Conservation (phyloP, 805 yeast species). For the Metschnikowia drakensbergensis region DNA sequence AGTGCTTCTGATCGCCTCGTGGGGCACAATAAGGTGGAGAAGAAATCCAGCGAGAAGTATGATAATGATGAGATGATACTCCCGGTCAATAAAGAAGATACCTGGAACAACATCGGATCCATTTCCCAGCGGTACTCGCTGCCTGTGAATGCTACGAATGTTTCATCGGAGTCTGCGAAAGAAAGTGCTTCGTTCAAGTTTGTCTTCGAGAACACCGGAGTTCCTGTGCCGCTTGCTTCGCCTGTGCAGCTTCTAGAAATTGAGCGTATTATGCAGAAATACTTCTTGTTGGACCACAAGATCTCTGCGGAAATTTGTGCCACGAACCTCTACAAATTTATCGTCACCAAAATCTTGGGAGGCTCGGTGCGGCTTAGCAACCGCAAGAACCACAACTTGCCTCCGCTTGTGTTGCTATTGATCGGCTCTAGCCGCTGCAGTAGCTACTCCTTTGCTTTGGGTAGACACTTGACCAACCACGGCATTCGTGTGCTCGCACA, state of each 20-base stretch:
- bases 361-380: slow-evolving; percentile 61
- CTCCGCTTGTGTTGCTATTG: slow-evolving; percentile 69
- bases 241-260: slow-evolving; percentile 78
- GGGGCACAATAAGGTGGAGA: slow-evolving; percentile 59
- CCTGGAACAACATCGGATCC: slow-evolving; percentile 50
- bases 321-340: slow-evolving; percentile 56
- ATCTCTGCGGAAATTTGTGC: slow-evolving; percentile 64
- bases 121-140: slow-evolving; percentile 14
- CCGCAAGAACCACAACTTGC: slow-evolving; percentile 65
- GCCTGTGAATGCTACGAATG: slow-evolving; percentile 10
- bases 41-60: slow-evolving; percentile 44
- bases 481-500: slow-evolving; percentile 66
- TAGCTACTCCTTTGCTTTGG: slow-evolving; percentile 70
- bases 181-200: slow-evolving; percentile 9
- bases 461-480: slow-evolving; percentile 71
- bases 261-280: slow-evolving; percentile 53
- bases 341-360: slow-evolving; percentile 57
- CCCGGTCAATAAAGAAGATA: slow-evolving; percentile 38
- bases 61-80: slow-evolving; percentile 75
- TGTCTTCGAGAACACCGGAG: slow-evolving; percentile 12
- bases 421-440: slow-evolving; percentile 78
- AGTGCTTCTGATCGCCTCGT: slow-evolving; percentile 64
- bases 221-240: slow-evolving; percentile 55
- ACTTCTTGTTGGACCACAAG: slow-evolving; percentile 46
- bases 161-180: slow-evolving; percentile 1